Base-by-base conservation (phyloP, 2,329 filamentous ascomycete species). In the Amauroascus verrucosus region DNA sequence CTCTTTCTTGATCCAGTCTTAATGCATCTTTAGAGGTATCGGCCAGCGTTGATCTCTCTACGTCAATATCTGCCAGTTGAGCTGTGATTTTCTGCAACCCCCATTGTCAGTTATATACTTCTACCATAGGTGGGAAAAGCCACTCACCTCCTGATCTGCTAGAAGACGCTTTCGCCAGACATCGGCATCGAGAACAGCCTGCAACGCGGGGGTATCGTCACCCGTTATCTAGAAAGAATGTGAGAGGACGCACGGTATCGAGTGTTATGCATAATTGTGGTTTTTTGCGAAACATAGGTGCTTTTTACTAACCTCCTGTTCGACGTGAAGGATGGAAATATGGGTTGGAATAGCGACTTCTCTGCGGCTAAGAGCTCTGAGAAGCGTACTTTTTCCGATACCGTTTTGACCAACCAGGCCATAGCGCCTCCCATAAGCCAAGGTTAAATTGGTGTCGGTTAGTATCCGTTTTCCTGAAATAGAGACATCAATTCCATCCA, bases 331-430 rank as follows among this genome's bases (percentile, higher is more conserved):
- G 79, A 98, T 98, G 9, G 93, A 96, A 60, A 98, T 98, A 63
- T 98, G 91, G 1, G 88, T 94, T 9, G 93, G 93, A 71, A 98
- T 93, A 3, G 90, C 81, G 56, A 98, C 80, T 67, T 98, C 93
- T 85, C 93, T 83, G 64, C 88, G 83, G 64, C 90, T 94, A 60
- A 98, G 76, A 14, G 93, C 93, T 61, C 93, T 81, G 57, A 98
- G 79, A 59, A 98, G 76, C n/a, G 93, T 98, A 67, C 88, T 88
- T 79, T 93, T 91, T 78, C 87, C 93, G 59, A 98, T 91, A 88
- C 93, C 93, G 80, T 98, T 98, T 78, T 97, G 87, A 78, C 93
- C 93, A 61, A 98, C 93, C 59, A 98, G 76, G 82, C 93, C 93
- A 71, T 98, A 98, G 60, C 93, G 84, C 66, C 90, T 84, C 51